These are phyloP conservation scores for Oryza coarctata DNA, from an alignment of 176 grass and related monocot genomes.

Conservation along the genomic window DNA sequence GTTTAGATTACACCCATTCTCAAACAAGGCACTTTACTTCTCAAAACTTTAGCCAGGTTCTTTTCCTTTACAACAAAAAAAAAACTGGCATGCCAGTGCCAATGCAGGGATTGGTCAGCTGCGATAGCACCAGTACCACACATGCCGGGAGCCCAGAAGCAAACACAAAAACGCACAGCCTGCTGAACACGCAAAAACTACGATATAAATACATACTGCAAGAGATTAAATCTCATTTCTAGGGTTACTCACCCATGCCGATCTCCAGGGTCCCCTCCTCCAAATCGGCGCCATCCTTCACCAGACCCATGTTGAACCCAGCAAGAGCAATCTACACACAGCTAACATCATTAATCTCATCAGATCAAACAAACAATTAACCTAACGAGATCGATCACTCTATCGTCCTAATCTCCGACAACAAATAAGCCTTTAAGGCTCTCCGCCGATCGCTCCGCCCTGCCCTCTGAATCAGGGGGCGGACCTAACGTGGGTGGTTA, in stretches of 20 bases:
- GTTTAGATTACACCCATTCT: not conserved
- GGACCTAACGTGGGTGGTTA: not conserved
- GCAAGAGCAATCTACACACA: conserved; percentile 39
- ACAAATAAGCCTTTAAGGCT: not conserved
- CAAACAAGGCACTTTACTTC: not conserved
- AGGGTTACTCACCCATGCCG: conserved; percentile 60
- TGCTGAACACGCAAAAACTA: not conserved
- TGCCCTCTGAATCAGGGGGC: not conserved
- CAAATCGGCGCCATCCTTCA: conserved; percentile 59
- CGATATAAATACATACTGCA: not conserved
- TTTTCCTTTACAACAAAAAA: conserved; percentile 12
- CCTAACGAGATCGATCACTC: not conserved
- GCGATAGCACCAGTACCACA: not conserved
- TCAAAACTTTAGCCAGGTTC: not conserved
- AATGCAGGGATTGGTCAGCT: not conserved
- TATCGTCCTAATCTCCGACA: not conserved
- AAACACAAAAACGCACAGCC: not conserved
- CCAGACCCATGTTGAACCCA: conserved; percentile 61
- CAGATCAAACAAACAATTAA: not conserved
- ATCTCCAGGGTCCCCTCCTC: conserved; percentile 78
- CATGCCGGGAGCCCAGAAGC: not conserved
- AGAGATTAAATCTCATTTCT: not conserved
- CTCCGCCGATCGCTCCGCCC: not conserved
- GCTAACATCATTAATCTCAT: not conserved
- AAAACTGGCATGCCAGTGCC: not conserved